Evolutionary conservation across 495 filamentous ascomycete species (phyloP).

Genomic region (Penicillium nucicola): DNA sequence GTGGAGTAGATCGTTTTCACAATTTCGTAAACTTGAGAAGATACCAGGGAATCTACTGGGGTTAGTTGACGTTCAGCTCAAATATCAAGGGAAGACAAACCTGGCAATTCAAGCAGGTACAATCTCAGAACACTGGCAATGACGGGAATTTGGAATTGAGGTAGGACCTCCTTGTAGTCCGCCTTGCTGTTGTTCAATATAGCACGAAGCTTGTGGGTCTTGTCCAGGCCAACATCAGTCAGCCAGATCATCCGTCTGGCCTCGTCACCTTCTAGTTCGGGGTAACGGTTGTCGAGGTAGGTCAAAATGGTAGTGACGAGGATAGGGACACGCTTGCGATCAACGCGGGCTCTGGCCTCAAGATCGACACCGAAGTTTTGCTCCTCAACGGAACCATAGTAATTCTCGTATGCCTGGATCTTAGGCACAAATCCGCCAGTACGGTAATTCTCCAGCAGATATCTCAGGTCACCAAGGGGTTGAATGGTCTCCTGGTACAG

Average conservation of each 20-base stretch:
- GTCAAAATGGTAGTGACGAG: constrained; percentile 91
- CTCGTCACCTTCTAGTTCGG: constrained; percentile 96
- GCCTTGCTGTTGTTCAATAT: constrained; percentile 85
- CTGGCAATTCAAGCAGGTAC: constrained; percentile 92
- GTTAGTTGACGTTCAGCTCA: constrained; percentile 8
- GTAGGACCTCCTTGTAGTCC: constrained; percentile 70
- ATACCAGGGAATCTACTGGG: constrained; percentile 85
- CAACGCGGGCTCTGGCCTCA: constrained; percentile 86
- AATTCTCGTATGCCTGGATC: constrained; percentile 96
- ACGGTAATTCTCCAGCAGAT: constrained; percentile 95
- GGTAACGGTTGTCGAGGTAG: constrained; percentile 92
- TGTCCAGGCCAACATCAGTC: constrained; percentile 79
- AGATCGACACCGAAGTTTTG: constrained; percentile 98
- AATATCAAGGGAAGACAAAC: constrained; percentile 45
- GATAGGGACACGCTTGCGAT: constrained; percentile 91
- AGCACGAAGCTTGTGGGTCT: constrained; percentile 80
- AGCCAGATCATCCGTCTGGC: constrained; percentile 91
- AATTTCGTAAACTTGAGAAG: constrained; percentile 98
- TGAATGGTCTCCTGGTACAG: constrained; percentile 98
- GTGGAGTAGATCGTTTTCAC: constrained; percentile 89
- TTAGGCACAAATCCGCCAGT: constrained; percentile 89
- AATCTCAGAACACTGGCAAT: constrained; percentile 92
- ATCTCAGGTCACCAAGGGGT: constrained; percentile 84
- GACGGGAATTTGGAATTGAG: constrained; percentile 87
- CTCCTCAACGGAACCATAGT: constrained; percentile 97